A percentile compares a stretch with the other conserved stretches of the same genome.
These are phyloP conservation scores for Ganoderma multipileum DNA, from an alignment of 1,284 basidiomycete genomes.

Conservation along the genomic window DNA sequence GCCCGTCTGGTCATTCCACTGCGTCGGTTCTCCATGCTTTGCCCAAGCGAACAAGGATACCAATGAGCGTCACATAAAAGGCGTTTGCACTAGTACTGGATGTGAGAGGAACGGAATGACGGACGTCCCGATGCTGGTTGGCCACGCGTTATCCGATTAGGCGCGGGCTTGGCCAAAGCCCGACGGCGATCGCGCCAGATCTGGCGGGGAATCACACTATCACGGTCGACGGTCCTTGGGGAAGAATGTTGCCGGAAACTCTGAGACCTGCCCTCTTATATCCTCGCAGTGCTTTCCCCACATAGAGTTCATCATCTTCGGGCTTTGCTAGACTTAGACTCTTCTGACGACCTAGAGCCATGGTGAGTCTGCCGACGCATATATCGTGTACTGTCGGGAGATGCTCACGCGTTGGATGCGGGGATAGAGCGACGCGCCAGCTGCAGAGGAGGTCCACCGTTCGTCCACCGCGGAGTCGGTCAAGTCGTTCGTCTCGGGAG, in stretches of 20 bases:
- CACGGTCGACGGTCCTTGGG: not conserved
- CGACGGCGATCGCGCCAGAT: slow-evolving; percentile 10
- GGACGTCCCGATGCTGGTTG: not conserved
- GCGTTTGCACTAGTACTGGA: slow-evolving; percentile 5
- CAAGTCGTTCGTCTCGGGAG: slow-evolving; percentile 91
- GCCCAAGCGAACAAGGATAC: not conserved
- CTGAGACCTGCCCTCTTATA: slow-evolving; percentile 12
- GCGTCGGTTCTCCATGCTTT: slow-evolving; percentile 1
- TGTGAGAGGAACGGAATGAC: not conserved
- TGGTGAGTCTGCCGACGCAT: slow-evolving; percentile 32
- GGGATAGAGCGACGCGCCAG: slow-evolving; percentile 35
- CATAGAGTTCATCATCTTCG: not conserved
- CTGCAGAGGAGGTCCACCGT: slow-evolving; percentile 36
- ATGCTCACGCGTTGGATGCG: slow-evolving; percentile 8
- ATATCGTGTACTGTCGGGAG: not conserved
- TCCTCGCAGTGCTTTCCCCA: slow-evolving; percentile 9
- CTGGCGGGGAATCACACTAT: slow-evolving; percentile 16
- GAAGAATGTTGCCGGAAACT: slow-evolving; percentile 3
- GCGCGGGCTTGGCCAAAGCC: not conserved
- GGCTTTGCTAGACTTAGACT: slow-evolving; percentile 3
- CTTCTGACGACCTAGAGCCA: slow-evolving; percentile 15
- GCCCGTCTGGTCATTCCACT: not conserved
- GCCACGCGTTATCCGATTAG: not conserved
- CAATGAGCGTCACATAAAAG: not conserved
- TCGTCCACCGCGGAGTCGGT: slow-evolving; percentile 61